These are phyloP conservation scores for Saccharomyces hybrid DNA, from an alignment of 1,139 yeast species.

Conservation along the genomic window DNA sequence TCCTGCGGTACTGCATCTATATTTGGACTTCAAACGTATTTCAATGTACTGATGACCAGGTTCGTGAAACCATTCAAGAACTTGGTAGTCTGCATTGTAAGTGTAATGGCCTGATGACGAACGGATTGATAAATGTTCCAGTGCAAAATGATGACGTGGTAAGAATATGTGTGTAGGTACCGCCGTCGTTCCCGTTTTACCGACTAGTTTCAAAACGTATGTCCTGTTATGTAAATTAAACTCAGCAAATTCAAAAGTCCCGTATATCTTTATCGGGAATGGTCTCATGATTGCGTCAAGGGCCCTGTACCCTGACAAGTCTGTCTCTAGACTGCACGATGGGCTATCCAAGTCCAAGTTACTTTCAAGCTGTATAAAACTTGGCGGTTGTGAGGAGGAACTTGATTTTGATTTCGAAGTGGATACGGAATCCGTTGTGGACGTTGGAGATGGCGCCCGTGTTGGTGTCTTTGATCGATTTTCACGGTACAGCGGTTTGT, in stretches of 20 bases:
- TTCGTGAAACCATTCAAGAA: slow-evolving; percentile 65
- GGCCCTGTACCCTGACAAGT: slow-evolving; percentile 52
- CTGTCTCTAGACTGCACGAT: neutral
- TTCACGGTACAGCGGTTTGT: slow-evolving; percentile 26
- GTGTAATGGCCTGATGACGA: slow-evolving; percentile 49
- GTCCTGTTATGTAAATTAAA: slow-evolving; percentile 46
- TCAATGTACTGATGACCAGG: slow-evolving; percentile 34
- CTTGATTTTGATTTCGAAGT: neutral
- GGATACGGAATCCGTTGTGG: neutral
- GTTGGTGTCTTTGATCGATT: neutral
- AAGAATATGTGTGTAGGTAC: slow-evolving; percentile 54
- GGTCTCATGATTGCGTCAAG: slow-evolving; percentile 67
- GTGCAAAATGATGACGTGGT: slow-evolving; percentile 64
- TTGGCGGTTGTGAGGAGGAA: neutral
- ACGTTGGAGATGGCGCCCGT: neutral
- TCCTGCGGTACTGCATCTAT: neutral
- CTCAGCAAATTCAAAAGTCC: slow-evolving; percentile 42
- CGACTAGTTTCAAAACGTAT: slow-evolving; percentile 43
- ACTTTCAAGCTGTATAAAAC: neutral
- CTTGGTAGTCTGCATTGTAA: slow-evolving; percentile 44
- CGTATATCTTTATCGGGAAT: slow-evolving; percentile 53
- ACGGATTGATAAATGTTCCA: slow-evolving; percentile 33
- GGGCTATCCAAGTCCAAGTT: neutral
- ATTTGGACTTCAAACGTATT: slow-evolving; percentile 8
- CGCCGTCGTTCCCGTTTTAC: slow-evolving; percentile 16